Base-by-base conservation (phyloP, 768 basidiomycete genomes). In the Rhodosporidiobolus odoratus region DNA sequence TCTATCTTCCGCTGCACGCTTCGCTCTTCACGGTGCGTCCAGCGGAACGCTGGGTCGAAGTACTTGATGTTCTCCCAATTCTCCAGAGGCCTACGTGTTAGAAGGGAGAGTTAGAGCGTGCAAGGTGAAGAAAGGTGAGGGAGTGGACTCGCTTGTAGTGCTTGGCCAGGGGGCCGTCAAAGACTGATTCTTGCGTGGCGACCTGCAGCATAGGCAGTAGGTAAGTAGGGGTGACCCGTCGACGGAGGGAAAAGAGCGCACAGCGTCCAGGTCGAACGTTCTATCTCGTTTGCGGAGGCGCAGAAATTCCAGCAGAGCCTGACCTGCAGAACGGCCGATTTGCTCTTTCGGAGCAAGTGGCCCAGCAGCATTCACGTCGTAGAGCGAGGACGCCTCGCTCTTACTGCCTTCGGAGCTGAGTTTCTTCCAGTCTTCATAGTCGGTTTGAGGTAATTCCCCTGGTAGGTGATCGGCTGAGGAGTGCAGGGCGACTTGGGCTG, bases 11-110 rank as follows among this genome's bases (percentile, higher is more conserved):
- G 62, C 2, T 57, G 50, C 0, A 74, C 74, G 27, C 35, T 43
- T 30, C 66, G 67, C 68, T 80, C 77, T 59, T 80, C 77, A 21
- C 77, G 67, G 75, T 77, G 79, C 4, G 78, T 80, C 80, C 80
- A 80, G 17, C 80, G 69, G 58, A 79, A 78, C 10, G 52, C 27
- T 0, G 80, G 79, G 62, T 80, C 79, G 57, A 80, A 80, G 1
- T 75, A 73, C 0, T 27, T 64, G 59, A 65, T 65, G 69, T 76
- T 76, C 63, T 77, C 72, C 71, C 71, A 72, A 47, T 72, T 58
- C 19, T n/a, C n/a, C n/a, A n/a, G n/a, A n/a, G n/a, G n/a, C n/a
- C n/a, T n/a, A n/a, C n/a, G 65, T 50, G 53, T 66, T 45, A 45
- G 43, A 45, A 45, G 43, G 43, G 43, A 13, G 43, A 45, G 43